Evolutionary conservation across 257 asterid genomes (phyloP), one percentile per base, ranked within the genome.

Genomic region (Asclepias syriaca): DNA sequence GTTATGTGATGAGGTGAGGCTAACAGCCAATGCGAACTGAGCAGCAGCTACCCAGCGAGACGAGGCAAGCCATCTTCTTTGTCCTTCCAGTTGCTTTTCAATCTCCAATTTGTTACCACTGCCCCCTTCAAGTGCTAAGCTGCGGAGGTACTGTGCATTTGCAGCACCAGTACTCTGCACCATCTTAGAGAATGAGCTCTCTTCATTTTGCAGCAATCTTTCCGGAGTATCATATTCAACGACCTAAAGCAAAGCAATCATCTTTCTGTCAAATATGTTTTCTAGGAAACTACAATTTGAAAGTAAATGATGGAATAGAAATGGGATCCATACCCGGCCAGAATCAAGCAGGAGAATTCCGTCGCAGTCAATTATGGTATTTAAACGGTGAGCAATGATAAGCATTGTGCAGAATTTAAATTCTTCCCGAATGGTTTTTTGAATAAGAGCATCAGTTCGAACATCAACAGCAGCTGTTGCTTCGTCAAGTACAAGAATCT

Each of bases 31-130:
- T 0, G 97, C 98, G 69, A 78, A 95, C 73, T 90, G 99, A 0
- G 99, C 87, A 1, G 98, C 99, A 57, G 95, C 98, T 24, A 92
- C 92, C 99, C 99, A 95, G 3, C 96, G 89, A 12, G 97, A 86
- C 5, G 99, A 95, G 72, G 96, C 99, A 15, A 87, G 84, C 99
- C 96, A 92, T 81, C 84, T 85, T 79, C 96, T 81, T 67, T 84
- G 96, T 66, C 93, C 94, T 19, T 91, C 97, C 57, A 83, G 61
- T 72, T 83, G 81, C 66, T 81, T 82, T 66, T 82, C 89, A 58
- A 54, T 79, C 37, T 67, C 84, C 14, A 71, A 67, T 70, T 79
- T 84, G 61, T 57, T 81, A 40, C 43, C 80, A 66, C 78, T 81
- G 34, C 43, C 78, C 67, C 78, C 84, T 72, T 80, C 77, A 24